These are phyloP conservation scores for Trichoderma hamatum DNA, from an alignment of 2,329 filamentous ascomycete genomes.

Conservation along the genomic window DNA sequence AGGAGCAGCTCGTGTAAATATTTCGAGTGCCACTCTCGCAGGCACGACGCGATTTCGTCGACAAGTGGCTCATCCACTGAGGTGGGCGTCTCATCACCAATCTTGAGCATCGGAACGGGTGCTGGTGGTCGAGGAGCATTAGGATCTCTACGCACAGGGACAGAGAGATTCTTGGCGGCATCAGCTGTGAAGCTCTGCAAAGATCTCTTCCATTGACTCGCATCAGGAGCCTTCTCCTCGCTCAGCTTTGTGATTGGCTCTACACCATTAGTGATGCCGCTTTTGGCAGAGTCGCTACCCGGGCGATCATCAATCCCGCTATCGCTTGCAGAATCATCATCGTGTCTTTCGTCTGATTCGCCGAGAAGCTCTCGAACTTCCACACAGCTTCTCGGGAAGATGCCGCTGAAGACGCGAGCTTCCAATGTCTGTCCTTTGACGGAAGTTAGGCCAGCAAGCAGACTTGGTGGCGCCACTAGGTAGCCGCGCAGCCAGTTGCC, in stretches of 20 bases:
- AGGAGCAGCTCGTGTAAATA: conserved; percentile 92
- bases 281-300: conserved; percentile 58
- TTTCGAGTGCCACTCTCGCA: conserved; percentile 97
- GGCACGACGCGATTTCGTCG: conserved; percentile 94
- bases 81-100: conserved; percentile 94
- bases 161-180: conserved; percentile 48
- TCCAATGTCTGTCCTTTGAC: conserved; percentile 91
- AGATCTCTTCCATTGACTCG: conserved; percentile 37
- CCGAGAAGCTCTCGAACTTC: conserved; percentile 92
- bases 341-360: conserved; percentile 62
- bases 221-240: conserved; percentile 37
- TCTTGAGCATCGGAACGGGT: conserved; percentile 95
- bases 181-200: conserved; percentile 46
- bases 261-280: conserved; percentile 49
- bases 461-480: conserved; percentile 87
- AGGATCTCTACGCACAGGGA: conserved; percentile 62
- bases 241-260: conserved; percentile 43
- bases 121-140: conserved; percentile 78
- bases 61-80: conserved; percentile 88
- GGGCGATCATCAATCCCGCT: conserved; percentile 37
- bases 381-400: conserved; percentile 93
- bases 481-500: conserved; percentile 95
- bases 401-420: conserved; percentile 95
- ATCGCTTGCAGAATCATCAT: conserved; percentile 44
- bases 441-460: conserved; percentile 88